Percentiles rank a stretch among this genome's conserved stretches.
These are phyloP conservation scores for Termitomyces sp. DNA, from an alignment of 768 basidiomycete genomes.

Conservation along the genomic window DNA sequence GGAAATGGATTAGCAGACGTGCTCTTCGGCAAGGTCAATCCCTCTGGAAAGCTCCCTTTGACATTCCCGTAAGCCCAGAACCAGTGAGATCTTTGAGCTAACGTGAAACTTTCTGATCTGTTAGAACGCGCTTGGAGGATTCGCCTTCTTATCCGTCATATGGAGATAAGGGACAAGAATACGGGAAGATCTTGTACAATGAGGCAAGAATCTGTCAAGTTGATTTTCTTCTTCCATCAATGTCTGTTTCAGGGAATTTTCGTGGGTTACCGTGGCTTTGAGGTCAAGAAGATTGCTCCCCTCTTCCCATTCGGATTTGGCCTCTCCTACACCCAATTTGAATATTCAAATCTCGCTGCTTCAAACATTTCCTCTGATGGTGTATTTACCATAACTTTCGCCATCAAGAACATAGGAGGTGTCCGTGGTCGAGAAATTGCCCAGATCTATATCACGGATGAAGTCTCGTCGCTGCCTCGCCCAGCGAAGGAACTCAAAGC, in stretches of 20 bases:
- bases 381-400: slow-evolving; percentile 36
- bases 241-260: slow-evolving; percentile 34
- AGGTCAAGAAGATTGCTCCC: slow-evolving; percentile 36
- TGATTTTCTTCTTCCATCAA: neutral
- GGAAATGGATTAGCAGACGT: slow-evolving; percentile 57
- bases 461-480: slow-evolving; percentile 35
- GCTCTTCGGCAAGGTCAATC: slow-evolving; percentile 56
- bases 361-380: slow-evolving; percentile 27
- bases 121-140: slow-evolving; percentile 46
- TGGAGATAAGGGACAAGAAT: slow-evolving; percentile 36
- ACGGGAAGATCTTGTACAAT: slow-evolving; percentile 41
- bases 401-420: slow-evolving; percentile 38
- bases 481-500: slow-evolving; percentile 42
- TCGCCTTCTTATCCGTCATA: slow-evolving; percentile 43
- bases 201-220: slow-evolving; percentile 25
- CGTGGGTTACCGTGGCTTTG: slow-evolving; percentile 50
- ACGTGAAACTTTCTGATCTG: neutral
- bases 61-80: slow-evolving; percentile 42
- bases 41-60: slow-evolving; percentile 51
- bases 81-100: neutral
- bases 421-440: slow-evolving; percentile 41
- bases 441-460: slow-evolving; percentile 44
- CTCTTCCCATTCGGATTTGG: slow-evolving; percentile 56
- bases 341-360: slow-evolving; percentile 37
- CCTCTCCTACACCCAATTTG: slow-evolving; percentile 55